A percentile compares a stretch with the other conserved stretches of the same genome.
Conservation (phyloP, 805 yeast genomes). For the Torulaspora quercuum region DNA sequence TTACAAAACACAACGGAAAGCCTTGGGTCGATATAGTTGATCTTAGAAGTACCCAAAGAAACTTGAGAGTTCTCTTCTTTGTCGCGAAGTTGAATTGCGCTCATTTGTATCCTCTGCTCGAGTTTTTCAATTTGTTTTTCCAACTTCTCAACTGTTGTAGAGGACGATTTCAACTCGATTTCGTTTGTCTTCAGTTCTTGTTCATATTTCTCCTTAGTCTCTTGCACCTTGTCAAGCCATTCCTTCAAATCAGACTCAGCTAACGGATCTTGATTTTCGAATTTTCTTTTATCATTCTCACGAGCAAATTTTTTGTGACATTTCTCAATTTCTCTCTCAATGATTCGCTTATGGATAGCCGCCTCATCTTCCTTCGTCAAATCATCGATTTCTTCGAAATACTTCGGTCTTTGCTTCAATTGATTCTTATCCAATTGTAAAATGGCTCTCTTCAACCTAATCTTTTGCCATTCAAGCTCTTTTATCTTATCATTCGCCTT, state of each 20-base stretch:
- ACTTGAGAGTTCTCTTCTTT: constrained; percentile 93
- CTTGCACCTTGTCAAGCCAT: constrained; percentile 54
- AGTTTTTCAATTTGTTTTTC: constrained; percentile 65
- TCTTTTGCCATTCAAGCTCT: constrained; percentile 82
- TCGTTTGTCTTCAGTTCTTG: constrained; percentile 58
- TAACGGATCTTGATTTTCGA: constrained; percentile 52
- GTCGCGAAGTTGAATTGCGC: constrained; percentile 75
- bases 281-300: constrained; percentile 70
- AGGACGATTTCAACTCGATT: constrained; percentile 52
- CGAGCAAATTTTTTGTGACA: constrained; percentile 60
- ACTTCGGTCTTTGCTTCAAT: constrained; percentile 50
- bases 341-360: constrained; percentile 53
- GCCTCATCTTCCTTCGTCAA: constrained; percentile 61
- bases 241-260: constrained; percentile 56
- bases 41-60: constrained; percentile 87
- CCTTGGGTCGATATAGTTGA: constrained; percentile 94
- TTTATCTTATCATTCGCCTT: constrained; percentile 72
- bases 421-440: constrained; percentile 55
- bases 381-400: constrained; percentile 65
- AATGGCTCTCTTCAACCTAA: constrained; percentile 68
- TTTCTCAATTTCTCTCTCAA: constrained; percentile 65
- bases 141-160: constrained; percentile 60
- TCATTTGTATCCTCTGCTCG: constrained; percentile 65
- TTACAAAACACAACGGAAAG: constrained; percentile 85
- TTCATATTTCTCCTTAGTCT: constrained; percentile 47